phyloP scores from a whole-genome alignment of 805 yeast species.

The Ogataea haglerorum region DNA sequence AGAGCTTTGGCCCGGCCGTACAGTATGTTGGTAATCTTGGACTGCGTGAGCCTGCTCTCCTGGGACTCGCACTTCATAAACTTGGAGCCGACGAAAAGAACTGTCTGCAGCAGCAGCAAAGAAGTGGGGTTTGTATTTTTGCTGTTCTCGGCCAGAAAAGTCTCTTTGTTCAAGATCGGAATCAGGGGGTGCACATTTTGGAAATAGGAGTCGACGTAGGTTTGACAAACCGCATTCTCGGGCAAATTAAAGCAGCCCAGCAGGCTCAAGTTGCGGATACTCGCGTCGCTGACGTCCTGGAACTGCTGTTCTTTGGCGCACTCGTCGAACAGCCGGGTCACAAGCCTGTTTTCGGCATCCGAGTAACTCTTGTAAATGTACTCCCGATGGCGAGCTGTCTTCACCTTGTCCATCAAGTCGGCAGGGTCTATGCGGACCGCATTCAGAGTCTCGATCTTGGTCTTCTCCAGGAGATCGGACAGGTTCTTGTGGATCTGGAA shows the following conservation, averaged over 20 bases:
- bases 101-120: constrained; percentile 55
- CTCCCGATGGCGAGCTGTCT: background rate
- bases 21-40: constrained; percentile 30
- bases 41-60: constrained; percentile 37
- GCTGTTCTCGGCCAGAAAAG: constrained; percentile 52
- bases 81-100: constrained; percentile 62
- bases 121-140: constrained; percentile 57
- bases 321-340: constrained; percentile 5
- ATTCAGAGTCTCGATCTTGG: constrained; percentile 10
- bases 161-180: constrained; percentile 61
- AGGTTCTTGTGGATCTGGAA: constrained; percentile 14
- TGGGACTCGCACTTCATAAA: constrained; percentile 53
- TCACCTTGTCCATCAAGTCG: background rate
- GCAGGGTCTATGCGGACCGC: constrained; percentile 14
- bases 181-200: constrained; percentile 61
- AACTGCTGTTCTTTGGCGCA: background rate
- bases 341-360: constrained; percentile 2
- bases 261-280: constrained; percentile 55
- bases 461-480: constrained; percentile 11
- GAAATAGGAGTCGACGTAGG: constrained; percentile 57
- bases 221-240: constrained; percentile 52
- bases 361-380: constrained; percentile 1
- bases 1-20: constrained; percentile 32
- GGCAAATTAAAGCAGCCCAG: constrained; percentile 73
- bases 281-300: constrained; percentile 32